A percentile compares a stretch with the other conserved stretches of the same genome.
These are phyloP conservation scores for Brassica hybrid DNA, from an alignment of 441 rosid genomes.

Conservation along the genomic window DNA sequence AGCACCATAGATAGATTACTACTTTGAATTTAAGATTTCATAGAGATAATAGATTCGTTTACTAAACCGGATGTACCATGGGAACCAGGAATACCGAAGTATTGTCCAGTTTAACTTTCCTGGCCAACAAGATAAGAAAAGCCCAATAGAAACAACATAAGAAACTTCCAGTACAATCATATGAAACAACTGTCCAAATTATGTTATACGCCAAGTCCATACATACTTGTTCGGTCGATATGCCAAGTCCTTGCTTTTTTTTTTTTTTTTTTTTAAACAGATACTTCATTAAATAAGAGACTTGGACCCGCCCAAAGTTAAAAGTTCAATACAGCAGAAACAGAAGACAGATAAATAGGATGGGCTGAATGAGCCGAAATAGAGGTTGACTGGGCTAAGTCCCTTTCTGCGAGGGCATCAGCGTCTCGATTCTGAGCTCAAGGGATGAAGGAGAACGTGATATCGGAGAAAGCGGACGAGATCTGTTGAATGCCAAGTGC, in stretches of 20 bases:
- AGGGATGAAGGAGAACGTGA: too few relatives aligned
- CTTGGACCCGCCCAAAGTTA: too few relatives aligned
- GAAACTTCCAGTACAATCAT: neutral
- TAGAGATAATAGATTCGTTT: neutral
- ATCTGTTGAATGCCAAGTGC: neutral
- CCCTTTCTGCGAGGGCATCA: too few relatives aligned
- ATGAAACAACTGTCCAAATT: neutral
- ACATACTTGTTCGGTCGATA: neutral
- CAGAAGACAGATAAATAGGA: too few relatives aligned
- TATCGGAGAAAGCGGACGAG: too few relatives aligned
- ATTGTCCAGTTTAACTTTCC: neutral
- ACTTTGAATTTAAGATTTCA: neutral
- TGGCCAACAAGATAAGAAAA: neutral
- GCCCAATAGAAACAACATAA: neutral
- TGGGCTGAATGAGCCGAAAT: too few relatives aligned
- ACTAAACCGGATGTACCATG: constrained; percentile 6
- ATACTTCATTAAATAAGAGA: too few relatives aligned
- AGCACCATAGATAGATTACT: neutral
- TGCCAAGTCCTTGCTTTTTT: neutral
- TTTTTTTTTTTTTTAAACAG: too few relatives aligned
- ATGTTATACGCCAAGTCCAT: constrained; percentile 5
- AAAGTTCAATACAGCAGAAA: too few relatives aligned
- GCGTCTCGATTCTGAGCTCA: too few relatives aligned
- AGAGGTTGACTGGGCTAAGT: too few relatives aligned
- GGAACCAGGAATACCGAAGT: neutral